A percentile compares a stretch with the other conserved stretches of the same genome.
Evolutionary conservation across 192 early-diverging fungal species (phyloP).

Genomic region (Coemansia sp.): DNA sequence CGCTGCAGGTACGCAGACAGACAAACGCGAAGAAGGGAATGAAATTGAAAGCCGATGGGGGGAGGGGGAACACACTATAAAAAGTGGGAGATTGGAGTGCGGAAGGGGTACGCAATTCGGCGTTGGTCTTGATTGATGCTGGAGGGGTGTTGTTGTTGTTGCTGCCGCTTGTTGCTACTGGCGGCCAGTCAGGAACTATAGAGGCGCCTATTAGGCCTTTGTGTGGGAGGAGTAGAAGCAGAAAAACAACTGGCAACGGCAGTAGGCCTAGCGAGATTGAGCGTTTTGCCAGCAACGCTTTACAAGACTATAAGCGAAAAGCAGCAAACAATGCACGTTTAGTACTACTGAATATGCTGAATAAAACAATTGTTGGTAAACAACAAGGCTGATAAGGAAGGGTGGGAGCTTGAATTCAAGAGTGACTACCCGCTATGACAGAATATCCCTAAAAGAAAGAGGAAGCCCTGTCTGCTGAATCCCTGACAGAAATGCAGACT

Average conservation of each 20-base stretch:
- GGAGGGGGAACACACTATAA: background rate
- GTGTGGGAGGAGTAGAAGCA: background rate
- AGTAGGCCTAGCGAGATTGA: background rate
- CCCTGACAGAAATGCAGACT: background rate
- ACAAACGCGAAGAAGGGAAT: background rate
- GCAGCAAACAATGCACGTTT: too few species aligned
- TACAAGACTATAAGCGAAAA: background rate
- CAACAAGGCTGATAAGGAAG: background rate
- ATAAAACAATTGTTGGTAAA: too few species aligned
- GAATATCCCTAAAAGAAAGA: background rate
- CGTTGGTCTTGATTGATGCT: background rate
- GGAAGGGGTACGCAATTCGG: background rate
- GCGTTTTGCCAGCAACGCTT: background rate
- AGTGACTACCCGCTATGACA: background rate
- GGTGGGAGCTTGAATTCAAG: background rate
- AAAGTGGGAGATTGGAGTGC: constrained; percentile 12
- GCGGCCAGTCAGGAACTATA: background rate
- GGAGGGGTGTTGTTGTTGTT: too few species aligned
- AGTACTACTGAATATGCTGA: too few species aligned
- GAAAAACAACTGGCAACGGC: background rate
- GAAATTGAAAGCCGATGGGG: background rate
- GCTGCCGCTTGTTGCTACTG: background rate
- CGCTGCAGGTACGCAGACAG: constrained; percentile 8
- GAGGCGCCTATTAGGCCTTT: background rate
- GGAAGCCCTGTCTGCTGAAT: background rate